Evolutionary conservation across 2,329 filamentous ascomycete genomes (phyloP), one percentile per base, ranked within the genome.

Genomic region (Fusarium sp.): DNA sequence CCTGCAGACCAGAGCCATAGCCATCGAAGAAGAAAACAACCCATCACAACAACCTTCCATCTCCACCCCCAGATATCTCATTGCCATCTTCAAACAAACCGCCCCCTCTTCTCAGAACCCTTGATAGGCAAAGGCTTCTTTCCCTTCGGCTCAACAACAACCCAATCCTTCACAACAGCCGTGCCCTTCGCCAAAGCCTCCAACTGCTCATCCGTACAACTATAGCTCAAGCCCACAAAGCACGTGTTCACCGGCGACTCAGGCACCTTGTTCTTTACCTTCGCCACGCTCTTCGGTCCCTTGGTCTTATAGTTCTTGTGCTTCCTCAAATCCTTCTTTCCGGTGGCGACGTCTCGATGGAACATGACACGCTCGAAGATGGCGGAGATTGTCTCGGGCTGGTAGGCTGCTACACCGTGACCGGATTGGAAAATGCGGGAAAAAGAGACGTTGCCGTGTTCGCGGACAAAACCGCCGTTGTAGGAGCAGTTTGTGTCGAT

Each of bases 381-480:
- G 62, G 82, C 80, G 34, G 87, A 81, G 2, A 86, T 76, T 0
- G 85, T 86, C 69, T 85, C 79, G 2, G 87, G 87, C 75, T 89
- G 87, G 67, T 87, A 87, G 17, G 82, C 85, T 0, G 86, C 84
- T 1, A 88, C 84, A 53, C 87, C 84, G 70, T 91, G 89, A 0
- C 89, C 89, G 5, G 88, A 83, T 65, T 91, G 84, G 72, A 89
- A 91, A 13, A 91, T 83, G 3, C 89, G 83, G 17, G 86, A 87
- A 76, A 91, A 91, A 5, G 85, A 88, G 50, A 91, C 84, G 68
- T 93, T 93, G 4, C 91, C 92, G 72, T 88, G 91, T 76, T 95
- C 91, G 6, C 92, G 85, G 0, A 93, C 91, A 53, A 88, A 85
- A n/a, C 92, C 93, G 33, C 87, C 91, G 72, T 88, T 86, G 78